Evolutionary conservation across 495 filamentous ascomycete species (phyloP).

Genomic region (Tetracladium setigerum): DNA sequence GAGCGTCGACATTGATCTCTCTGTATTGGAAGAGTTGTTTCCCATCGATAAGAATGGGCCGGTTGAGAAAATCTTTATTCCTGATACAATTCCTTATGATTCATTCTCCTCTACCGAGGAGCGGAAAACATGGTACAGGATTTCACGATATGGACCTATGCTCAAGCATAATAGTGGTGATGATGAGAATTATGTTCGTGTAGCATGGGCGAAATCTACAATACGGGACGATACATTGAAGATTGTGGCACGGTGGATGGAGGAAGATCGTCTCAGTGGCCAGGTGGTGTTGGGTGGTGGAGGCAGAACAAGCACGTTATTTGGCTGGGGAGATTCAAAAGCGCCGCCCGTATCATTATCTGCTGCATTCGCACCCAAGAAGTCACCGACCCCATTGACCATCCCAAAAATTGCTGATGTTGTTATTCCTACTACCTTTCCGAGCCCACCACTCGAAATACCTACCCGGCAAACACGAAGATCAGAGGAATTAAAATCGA

Average conservation of each 20-base stretch:
- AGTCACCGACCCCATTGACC: no score
- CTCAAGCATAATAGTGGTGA: slow-evolving; percentile 46
- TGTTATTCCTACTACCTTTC: no score
- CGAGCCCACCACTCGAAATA: no score
- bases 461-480: no score
- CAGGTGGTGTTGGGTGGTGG: slow-evolving; percentile 36
- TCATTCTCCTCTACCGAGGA: slow-evolving; percentile 43
- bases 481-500: slow-evolving; percentile 1
- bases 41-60: slow-evolving; percentile 1
- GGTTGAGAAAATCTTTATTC: slow-evolving; percentile 14
- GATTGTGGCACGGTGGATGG: slow-evolving; percentile 52
- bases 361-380: slow-evolving; percentile 32
- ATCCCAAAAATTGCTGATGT: no score
- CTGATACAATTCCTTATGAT: slow-evolving; percentile 24
- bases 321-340: slow-evolving; percentile 44
- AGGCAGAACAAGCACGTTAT: slow-evolving; percentile 36
- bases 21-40: slow-evolving; percentile 39
- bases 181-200: slow-evolving; percentile 48
- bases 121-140: slow-evolving; percentile 55
- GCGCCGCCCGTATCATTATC: slow-evolving; percentile 37
- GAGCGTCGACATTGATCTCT: slow-evolving; percentile 29
- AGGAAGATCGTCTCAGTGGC: slow-evolving; percentile 47
- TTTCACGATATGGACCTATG: slow-evolving; percentile 48
- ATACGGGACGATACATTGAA: slow-evolving; percentile 43
- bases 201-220: slow-evolving; percentile 45